Evolutionary conservation across 1,284 basidiomycete genomes (phyloP), one percentile per base, ranked within the genome.

Genomic region (Trichosporon coremiiforme): DNA sequence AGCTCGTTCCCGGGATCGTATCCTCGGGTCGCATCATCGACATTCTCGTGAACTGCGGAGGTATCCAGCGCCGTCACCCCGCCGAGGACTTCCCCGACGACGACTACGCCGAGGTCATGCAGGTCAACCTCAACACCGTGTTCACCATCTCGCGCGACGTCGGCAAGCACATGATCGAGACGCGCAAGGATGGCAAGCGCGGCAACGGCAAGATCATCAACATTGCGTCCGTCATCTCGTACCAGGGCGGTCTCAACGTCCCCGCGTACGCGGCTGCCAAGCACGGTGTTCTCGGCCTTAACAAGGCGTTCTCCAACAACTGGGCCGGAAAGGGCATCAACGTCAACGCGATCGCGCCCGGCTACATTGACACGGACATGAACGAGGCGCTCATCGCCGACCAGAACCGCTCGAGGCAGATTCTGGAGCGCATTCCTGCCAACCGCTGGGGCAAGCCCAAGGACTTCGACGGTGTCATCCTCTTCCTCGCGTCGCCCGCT

Each of bases 41-140:
- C 81, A 87, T 97, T 75, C 88, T 98, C 64, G 89, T 98, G 81
- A 96, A 98, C 84, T 97, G 94, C 81, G 95, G 92, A 60, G 95
- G 95, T 64, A 97, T 98, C 77, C 94, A 97, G 83, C 87, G 93
- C 78, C 86, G 94, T 82, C 89, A 90, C 68, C 91, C 92, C 69
- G 89, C 90, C 55, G 88, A 93, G 75, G 87, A 89, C 76, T 98
- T 98, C 82, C 85, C 89, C 47, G 94, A 96, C 81, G 82, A 85
- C 64, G 91, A 95, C 81, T 97, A 94, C 94, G 90, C 95, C 79
- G 92, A 94, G 84, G 93, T 93, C 81, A 73, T 85, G 3, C 83
- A 84, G 74, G 84, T 85, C 71, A 85, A 85, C 78, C 71, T 85
- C 47, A 83, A 81, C 72, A 78, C 85, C 7, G 83, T 84, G n/a